phyloP scores from a whole-genome alignment of 345 rosid genomes.

The Euclidium syriacum region DNA sequence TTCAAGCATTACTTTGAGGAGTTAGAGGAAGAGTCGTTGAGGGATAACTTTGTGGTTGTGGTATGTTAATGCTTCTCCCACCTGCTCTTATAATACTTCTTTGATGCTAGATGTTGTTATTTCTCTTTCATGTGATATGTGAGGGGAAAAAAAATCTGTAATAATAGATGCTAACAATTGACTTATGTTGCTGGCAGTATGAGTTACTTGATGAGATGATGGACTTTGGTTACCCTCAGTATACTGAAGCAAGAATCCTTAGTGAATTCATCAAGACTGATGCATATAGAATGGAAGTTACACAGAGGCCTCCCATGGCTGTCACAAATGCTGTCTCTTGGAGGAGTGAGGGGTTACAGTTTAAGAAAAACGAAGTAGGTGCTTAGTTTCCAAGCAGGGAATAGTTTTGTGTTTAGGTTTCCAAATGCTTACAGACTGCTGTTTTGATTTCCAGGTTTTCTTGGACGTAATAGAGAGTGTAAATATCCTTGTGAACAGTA shows the following conservation, averaged over 20 bases:
- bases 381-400: not conserved
- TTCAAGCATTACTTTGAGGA: slow-evolving; percentile 98
- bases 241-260: slow-evolving; percentile 72
- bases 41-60: slow-evolving; percentile 99
- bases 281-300: slow-evolving; percentile 79
- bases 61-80: slow-evolving; percentile 40
- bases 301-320: slow-evolving; percentile 87
- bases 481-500: slow-evolving; percentile 93
- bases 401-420: not conserved
- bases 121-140: not conserved
- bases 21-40: slow-evolving; percentile 90
- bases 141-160: not conserved
- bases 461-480: slow-evolving; percentile 93
- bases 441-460: slow-evolving; percentile 57
- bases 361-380: slow-evolving; percentile 69
- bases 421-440: slow-evolving; percentile 9
- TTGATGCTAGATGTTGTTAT: not conserved
- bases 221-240: slow-evolving; percentile 87
- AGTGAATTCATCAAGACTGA: slow-evolving; percentile 82
- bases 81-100: not conserved
- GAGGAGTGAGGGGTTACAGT: slow-evolving; percentile 76
- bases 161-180: slow-evolving; percentile 1
- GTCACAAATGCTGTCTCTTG: slow-evolving; percentile 85
- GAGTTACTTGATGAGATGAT: slow-evolving; percentile 88
- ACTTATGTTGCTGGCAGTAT: slow-evolving; percentile 44